These are phyloP conservation scores for Alectoria sarmentosa DNA, from an alignment of 495 filamentous ascomycete genomes.

Conservation along the genomic window DNA sequence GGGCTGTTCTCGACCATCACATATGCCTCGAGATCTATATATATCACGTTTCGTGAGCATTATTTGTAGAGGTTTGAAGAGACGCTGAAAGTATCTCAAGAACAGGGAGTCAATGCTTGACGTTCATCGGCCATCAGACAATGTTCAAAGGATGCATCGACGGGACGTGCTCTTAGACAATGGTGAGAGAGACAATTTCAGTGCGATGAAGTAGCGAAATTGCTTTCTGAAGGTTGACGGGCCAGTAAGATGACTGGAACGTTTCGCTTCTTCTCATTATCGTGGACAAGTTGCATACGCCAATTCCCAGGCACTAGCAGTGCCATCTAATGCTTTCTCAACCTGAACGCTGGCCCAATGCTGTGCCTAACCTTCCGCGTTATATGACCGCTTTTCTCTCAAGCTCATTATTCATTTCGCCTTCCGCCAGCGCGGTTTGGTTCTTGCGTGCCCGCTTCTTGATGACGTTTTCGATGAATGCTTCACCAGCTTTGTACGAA, in stretches of 20 bases:
- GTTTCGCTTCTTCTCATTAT: background rate
- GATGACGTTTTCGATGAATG: conserved; percentile 96
- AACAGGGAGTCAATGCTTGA: too few species aligned
- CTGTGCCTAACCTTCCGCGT: background rate
- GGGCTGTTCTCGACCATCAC: too few species aligned
- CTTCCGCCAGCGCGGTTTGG: conserved; percentile 18
- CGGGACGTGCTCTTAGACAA: background rate
- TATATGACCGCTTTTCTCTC: background rate
- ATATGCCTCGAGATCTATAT: too few species aligned
- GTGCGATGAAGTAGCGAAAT: too few species aligned
- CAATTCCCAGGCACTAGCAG: background rate
- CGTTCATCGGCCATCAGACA: too few species aligned
- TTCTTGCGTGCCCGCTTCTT: conserved; percentile 56
- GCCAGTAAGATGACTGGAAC: background rate
- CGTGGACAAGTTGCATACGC: background rate
- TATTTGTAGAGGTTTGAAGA: too few species aligned
- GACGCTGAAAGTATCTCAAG: too few species aligned
- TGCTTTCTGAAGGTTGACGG: background rate
- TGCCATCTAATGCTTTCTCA: background rate
- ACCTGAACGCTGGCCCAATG: background rate
- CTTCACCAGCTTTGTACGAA: conserved; percentile 95
- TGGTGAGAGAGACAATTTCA: too few species aligned
- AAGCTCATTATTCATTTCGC: background rate
- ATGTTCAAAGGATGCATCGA: background rate
- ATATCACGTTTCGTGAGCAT: too few species aligned